These are phyloP conservation scores for Gossypium trilobum DNA, from an alignment of 441 rosid species.

Conservation along the genomic window DNA sequence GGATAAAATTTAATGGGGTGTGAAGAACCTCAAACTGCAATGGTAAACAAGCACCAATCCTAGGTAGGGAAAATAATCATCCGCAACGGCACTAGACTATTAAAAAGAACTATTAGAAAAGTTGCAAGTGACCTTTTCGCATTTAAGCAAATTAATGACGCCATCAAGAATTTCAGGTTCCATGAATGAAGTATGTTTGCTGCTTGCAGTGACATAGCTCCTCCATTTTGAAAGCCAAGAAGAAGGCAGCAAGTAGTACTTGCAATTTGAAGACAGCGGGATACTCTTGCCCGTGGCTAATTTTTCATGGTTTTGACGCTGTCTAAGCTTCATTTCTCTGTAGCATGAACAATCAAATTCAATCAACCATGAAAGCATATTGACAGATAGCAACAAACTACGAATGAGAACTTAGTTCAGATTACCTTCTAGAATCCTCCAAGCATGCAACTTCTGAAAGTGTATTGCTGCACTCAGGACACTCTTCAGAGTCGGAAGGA, in stretches of 20 bases:
- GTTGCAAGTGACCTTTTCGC: constrained; percentile 59
- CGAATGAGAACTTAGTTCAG: constrained; percentile 14
- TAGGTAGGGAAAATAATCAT: neutral
- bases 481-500: constrained; percentile 50
- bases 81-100: constrained; percentile 12
- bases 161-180: constrained; percentile 68
- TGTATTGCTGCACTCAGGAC: constrained; percentile 62
- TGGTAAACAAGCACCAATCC: neutral
- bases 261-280: constrained; percentile 45
- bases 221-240: constrained; percentile 84
- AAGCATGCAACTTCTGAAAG: constrained; percentile 86
- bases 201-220: constrained; percentile 59
- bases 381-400: neutral
- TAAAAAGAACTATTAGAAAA: constrained; percentile 7
- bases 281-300: constrained; percentile 58
- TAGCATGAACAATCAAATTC: constrained; percentile 27
- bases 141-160: constrained; percentile 56
- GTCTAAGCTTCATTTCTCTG: constrained; percentile 72
- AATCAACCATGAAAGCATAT: constrained; percentile 23
- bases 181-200: constrained; percentile 50
- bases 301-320: constrained; percentile 87
- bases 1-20: neutral
- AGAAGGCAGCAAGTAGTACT: constrained; percentile 73
- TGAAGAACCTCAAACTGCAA: neutral
- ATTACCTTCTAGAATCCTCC: constrained; percentile 79